These are phyloP conservation scores for Gossypium trilobum DNA, from an alignment of 441 rosid species.

Conservation along the genomic window DNA sequence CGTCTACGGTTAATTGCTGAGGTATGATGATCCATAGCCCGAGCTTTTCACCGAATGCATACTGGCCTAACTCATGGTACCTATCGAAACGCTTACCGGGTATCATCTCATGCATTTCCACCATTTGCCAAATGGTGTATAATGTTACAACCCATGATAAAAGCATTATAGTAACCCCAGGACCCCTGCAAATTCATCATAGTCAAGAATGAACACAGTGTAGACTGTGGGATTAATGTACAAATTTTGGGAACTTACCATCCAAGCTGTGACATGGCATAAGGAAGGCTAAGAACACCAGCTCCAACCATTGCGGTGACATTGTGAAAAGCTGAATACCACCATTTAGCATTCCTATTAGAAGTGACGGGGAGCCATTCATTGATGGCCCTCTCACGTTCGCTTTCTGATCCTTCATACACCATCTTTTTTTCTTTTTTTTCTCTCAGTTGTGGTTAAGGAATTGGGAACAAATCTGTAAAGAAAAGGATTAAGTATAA, in stretches of 20 bases:
- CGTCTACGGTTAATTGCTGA: slow-evolving; percentile 62
- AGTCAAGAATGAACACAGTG: not conserved
- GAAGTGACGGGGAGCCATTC: slow-evolving; percentile 78
- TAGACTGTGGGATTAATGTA: too few species aligned
- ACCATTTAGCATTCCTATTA: slow-evolving; percentile 71
- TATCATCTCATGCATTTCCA: slow-evolving; percentile 78
- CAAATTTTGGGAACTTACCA: slow-evolving; percentile 31
- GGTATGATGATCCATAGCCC: slow-evolving; percentile 80
- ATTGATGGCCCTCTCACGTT: not conserved
- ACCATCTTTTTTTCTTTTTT: not conserved
- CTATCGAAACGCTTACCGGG: slow-evolving; percentile 70
- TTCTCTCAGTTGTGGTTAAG: too few species aligned
- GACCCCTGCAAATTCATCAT: slow-evolving; percentile 41
- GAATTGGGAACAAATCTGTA: slow-evolving; percentile 7
- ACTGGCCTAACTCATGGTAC: slow-evolving; percentile 69
- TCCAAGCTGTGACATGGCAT: slow-evolving; percentile 72
- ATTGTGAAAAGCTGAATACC: slow-evolving; percentile 85
- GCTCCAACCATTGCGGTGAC: slow-evolving; percentile 26
- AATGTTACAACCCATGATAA: slow-evolving; percentile 63
- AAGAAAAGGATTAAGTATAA: not conserved
- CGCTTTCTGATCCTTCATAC: not conserved
- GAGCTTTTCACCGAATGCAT: slow-evolving; percentile 66
- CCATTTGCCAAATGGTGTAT: slow-evolving; percentile 87
- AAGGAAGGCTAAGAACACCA: slow-evolving; percentile 29
- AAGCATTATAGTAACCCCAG: slow-evolving; percentile 41